Evolutionary conservation across 1,284 basidiomycete species (phyloP).

Genomic region (Tilletiopsis washingtonensis): DNA sequence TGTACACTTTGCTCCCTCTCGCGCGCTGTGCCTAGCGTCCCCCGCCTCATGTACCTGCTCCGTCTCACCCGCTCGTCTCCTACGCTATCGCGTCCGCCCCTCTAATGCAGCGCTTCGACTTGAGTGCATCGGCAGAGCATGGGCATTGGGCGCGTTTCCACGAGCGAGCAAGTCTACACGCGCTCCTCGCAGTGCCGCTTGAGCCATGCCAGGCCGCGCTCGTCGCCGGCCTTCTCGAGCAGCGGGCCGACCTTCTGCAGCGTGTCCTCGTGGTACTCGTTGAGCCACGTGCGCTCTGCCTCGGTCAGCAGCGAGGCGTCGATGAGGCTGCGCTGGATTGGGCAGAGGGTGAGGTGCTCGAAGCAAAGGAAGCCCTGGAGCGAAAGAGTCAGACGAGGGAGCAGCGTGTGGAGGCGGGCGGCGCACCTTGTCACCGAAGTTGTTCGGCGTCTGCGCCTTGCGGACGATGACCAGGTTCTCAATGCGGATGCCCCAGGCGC

Average conservation of each 20-base stretch:
- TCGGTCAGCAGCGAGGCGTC: conserved; percentile 60
- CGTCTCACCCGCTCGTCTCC: too few relatives aligned
- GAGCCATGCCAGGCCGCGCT: conserved; percentile 69
- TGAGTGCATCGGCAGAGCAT: too few relatives aligned
- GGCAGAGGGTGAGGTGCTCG: conserved; percentile 57
- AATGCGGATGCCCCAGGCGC: conserved; percentile 83
- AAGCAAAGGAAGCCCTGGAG: conserved; percentile 56
- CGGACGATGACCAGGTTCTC: conserved; percentile 57
- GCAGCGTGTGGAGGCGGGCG: conserved; percentile 30
- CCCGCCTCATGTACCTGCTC: too few relatives aligned
- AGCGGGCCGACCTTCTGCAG: conserved; percentile 68
- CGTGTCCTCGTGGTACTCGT: conserved; percentile 74
- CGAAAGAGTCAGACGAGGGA: conserved; percentile 10
- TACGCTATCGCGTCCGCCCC: too few relatives aligned
- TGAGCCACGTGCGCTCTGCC: conserved; percentile 71
- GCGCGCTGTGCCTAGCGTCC: too few relatives aligned
- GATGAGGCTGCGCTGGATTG: conserved; percentile 79
- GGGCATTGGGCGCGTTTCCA: too few relatives aligned
- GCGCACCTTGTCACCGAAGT: conserved; percentile 60
- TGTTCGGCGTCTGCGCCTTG: conserved; percentile 58
- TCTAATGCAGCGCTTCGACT: too few relatives aligned
- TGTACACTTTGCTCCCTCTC: too few relatives aligned
- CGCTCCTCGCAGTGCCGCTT: conserved; percentile 53
- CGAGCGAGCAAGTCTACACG: too few relatives aligned
- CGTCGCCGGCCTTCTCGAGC: conserved; percentile 59